phyloP scores from a whole-genome alignment of 805 yeast species.

The Candida taoyuanica region DNA sequence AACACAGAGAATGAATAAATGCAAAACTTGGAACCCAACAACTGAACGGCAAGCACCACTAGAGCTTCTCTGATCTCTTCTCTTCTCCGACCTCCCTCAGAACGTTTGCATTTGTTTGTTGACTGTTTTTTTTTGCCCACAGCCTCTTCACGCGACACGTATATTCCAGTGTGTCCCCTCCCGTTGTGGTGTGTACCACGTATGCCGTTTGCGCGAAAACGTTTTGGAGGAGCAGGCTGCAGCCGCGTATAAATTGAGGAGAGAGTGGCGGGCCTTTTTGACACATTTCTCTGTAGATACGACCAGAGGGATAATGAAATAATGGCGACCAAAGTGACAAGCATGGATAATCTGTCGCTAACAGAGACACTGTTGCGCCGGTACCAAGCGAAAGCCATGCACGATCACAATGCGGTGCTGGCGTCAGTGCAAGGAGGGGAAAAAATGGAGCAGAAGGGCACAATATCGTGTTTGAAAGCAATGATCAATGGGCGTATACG shows the following conservation, averaged over 20 bases:
- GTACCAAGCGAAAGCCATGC: slow-evolving; percentile 7
- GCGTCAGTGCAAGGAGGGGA: not conserved
- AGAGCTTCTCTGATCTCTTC: no score
- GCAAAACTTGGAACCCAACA: no score
- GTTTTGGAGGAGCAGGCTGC: not conserved
- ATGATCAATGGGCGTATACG: not conserved
- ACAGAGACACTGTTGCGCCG: slow-evolving; percentile 10
- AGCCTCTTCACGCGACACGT: not conserved
- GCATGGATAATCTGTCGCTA: not conserved
- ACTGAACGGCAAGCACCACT: no score
- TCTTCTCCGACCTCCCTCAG: no score
- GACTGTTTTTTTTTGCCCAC: slow-evolving; percentile 1
- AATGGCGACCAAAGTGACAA: no score
- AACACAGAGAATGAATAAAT: no score
- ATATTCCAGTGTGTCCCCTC: no score
- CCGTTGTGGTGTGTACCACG: not conserved
- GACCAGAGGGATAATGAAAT: no score
- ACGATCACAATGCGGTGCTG: not conserved
- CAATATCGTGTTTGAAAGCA: not conserved
- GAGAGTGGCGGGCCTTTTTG: no score
- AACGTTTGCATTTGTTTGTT: no score
- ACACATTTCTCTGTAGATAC: not conserved
- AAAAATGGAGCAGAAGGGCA: not conserved
- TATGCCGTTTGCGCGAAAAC: not conserved
- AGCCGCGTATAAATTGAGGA: not conserved